Evolutionary conservation across 805 yeast genomes (phyloP), one percentile per base, ranked within the genome.

Genomic region (Metschnikowia gruessii): DNA sequence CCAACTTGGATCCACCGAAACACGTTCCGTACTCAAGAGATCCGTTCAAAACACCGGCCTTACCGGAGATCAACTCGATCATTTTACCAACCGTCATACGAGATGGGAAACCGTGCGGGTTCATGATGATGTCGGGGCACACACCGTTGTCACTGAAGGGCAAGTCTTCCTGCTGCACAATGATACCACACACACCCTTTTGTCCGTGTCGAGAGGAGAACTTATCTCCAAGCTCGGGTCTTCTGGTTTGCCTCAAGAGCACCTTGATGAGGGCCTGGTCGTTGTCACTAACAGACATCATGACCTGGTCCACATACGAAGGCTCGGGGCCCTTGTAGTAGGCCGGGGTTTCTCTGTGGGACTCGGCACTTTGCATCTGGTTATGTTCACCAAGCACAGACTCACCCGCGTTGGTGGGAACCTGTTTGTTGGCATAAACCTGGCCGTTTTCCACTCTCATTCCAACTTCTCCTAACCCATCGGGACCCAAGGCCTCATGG

Each of bases 11-110:
- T 28, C 99, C 99, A 39, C 99, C 99, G 64, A 94, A 94, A 72
- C 98, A 94, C 0, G 99, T 94, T 60, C 99, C 99, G 59, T 94
- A 94, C 65, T 94, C 95, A 50, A 94, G 72, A 2, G 87, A 62
- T 3, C 99, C 99, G 58, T 88, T 86, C 57, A 94, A 69, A 33
- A 94, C 97, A 65, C 99, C 99, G 0, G 98, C 99, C 63, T 94
- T 94, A 57, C 99, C 99, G 28, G 96, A 86, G 19, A 94, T 86
- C 52, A 92, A 76, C 67, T 94, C 99, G 55, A 94, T 82, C 98
- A 94, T 92, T 69, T 94, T 94, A 49, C 99, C 99, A 16, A 94
- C 98, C 33, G 99, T 94, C 99, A 94, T 94, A 79, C 99, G 95
- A 30, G 98, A 92, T 52, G 99, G 99, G 84, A 92, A 94, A 73